A percentile compares a stretch with the other conserved stretches of the same genome.
phyloP scores from a whole-genome alignment of 768 basidiomycete species.

The Russula olivacea region DNA sequence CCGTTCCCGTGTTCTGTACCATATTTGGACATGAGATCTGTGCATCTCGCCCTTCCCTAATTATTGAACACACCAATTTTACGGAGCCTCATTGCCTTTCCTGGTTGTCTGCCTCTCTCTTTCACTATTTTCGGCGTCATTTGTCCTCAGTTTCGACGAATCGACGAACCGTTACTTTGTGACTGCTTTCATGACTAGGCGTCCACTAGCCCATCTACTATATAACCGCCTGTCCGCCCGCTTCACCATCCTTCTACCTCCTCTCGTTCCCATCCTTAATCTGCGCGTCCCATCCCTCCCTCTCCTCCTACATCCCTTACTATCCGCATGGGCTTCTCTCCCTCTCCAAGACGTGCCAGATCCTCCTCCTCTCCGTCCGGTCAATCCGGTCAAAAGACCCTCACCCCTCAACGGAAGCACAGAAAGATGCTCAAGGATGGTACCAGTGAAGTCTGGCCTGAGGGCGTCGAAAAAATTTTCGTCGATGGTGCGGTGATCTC shows the following conservation, averaged over 20 bases:
- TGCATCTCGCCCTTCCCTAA: constrained; percentile 1
- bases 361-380: constrained; percentile 18
- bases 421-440: constrained; percentile 82
- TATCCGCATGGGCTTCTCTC: constrained; percentile 25
- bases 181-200: constrained; percentile 28
- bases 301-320: background rate
- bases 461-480: constrained; percentile 68
- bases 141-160: constrained; percentile 25
- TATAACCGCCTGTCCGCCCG: constrained; percentile 23
- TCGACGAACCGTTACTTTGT: background rate
- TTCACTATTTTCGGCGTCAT: constrained; percentile 26
- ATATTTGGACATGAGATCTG: constrained; percentile 10
- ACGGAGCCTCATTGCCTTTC: constrained; percentile 28
- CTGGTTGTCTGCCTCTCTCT: constrained; percentile 26
- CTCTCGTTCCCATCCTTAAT: constrained; percentile 1
- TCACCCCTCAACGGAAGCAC: constrained; percentile 77
- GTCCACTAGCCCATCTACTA: constrained; percentile 20
- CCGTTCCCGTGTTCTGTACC: constrained; percentile 12
- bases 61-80: constrained; percentile 27
- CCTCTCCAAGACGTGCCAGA: constrained; percentile 24
- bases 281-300: background rate
- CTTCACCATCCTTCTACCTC: constrained; percentile 15
- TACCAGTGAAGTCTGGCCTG: constrained; percentile 75
- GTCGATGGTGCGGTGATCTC: constrained; percentile 50
- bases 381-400: constrained; percentile 32